Evolutionary conservation across 2,329 filamentous ascomycete species (phyloP).

Genomic region (Mariannaea sp.): DNA sequence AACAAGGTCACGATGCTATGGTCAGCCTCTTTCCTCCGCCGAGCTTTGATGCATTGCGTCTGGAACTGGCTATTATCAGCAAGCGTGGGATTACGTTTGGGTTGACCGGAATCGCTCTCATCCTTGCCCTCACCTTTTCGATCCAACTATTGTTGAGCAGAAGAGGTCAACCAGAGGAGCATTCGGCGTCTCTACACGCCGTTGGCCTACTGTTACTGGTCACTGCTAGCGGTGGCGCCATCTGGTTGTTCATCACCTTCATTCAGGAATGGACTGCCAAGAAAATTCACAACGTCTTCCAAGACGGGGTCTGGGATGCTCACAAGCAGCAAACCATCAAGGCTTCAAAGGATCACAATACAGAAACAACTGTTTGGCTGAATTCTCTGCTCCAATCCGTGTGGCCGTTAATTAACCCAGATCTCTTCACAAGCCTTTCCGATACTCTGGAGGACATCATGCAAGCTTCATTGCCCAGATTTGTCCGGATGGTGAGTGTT

Average conservation of each 20-base stretch:
- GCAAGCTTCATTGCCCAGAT: conserved; percentile 73
- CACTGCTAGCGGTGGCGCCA: conserved; percentile 32
- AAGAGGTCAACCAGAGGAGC: conserved; percentile 7
- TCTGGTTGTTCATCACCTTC: conserved; percentile 47
- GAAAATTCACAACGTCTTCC: conserved; percentile 65
- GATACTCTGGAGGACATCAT: conserved; percentile 80
- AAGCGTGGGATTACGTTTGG: conserved; percentile 44
- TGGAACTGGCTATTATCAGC: conserved; percentile 41
- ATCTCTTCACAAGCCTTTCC: conserved; percentile 69
- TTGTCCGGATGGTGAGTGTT: conserved; percentile 75
- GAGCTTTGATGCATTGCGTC: conserved; percentile 50
- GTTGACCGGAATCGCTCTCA: conserved; percentile 43
- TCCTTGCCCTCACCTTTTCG: conserved; percentile 37
- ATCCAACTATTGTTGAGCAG: conserved; percentile 29
- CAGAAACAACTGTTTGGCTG: conserved; percentile 73
- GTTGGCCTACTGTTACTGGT: conserved; percentile 37
- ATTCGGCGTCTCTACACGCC: conserved; percentile 29
- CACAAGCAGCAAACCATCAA: conserved; percentile 57
- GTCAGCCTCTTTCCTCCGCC: conserved; percentile 54
- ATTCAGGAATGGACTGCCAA: conserved; percentile 65
- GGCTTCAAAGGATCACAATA: conserved; percentile 48
- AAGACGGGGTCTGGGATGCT: conserved; percentile 72
- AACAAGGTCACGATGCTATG: conserved; percentile 49
- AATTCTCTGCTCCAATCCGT: conserved; percentile 70
- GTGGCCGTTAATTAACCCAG: conserved; percentile 77